Percentiles rank a stretch among this genome's conserved stretches.
Conservation (phyloP, 1,284 basidiomycete genomes). For the Microbotryomycetes sp. region DNA sequence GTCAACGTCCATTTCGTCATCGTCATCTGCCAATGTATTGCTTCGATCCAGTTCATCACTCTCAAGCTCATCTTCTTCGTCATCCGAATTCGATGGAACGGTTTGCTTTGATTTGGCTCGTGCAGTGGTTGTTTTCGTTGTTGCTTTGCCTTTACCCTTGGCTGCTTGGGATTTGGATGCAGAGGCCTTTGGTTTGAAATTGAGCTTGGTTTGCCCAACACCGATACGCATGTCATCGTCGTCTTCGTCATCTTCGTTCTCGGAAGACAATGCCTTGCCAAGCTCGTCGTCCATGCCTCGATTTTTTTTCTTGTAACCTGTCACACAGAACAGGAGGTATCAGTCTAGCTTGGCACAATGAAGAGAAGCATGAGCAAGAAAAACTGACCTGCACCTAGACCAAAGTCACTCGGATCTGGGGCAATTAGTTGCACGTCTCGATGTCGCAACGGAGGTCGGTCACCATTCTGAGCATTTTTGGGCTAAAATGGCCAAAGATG, state of each 20-base stretch:
- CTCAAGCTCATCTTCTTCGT: slow-evolving; percentile 6
- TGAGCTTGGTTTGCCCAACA: slow-evolving; percentile 7
- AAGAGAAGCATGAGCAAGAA: not conserved
- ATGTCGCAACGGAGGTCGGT: not conserved
- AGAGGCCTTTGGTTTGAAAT: not conserved
- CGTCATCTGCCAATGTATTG: not conserved
- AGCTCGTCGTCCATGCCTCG: not conserved
- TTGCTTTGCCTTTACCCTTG: slow-evolving; percentile 20
- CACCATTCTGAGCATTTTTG: not conserved
- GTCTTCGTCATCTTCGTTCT: not conserved
- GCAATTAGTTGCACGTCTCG: not conserved
- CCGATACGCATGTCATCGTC: not conserved
- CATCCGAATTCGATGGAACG: slow-evolving; percentile 10
- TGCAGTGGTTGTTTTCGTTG: not conserved
- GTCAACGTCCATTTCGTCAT: slow-evolving; percentile 9
- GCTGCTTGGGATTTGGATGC: not conserved
- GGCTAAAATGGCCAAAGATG: not conserved
- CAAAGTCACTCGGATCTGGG: slow-evolving; percentile 19
- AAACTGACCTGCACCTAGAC: slow-evolving; percentile 22
- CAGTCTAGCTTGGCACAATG: not conserved
- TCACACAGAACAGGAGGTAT: fast-evolving
- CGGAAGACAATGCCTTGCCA: not conserved
- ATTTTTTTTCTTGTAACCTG: slow-evolving; percentile 22
- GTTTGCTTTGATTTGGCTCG: slow-evolving; percentile 19
- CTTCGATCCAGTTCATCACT: not conserved